phyloP scores from a whole-genome alignment of 1,284 basidiomycete genomes.

The Earliella scabrosa region DNA sequence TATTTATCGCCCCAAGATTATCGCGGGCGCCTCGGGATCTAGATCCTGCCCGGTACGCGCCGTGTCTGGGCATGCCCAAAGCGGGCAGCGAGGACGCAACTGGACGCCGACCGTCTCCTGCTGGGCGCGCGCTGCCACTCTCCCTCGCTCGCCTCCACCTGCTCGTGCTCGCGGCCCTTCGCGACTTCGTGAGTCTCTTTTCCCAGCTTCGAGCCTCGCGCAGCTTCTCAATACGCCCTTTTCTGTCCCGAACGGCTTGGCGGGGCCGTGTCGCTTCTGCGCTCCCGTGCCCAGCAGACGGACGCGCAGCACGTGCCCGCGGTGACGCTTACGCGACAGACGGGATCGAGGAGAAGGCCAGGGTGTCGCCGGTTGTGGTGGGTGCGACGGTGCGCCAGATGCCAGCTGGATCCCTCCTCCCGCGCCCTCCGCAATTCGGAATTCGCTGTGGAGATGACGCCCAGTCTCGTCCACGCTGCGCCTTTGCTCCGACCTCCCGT shows the following conservation, averaged over 20 bases:
- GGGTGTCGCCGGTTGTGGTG: no score
- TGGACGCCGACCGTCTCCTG: no score
- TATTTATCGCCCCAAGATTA: constrained; percentile 27
- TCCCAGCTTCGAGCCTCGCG: no score
- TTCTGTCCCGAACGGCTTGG: background rate
- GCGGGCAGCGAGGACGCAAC: no score
- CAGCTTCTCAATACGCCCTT: background rate
- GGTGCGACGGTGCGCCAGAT: constrained; percentile 12
- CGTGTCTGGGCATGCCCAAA: background rate
- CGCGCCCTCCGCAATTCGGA: constrained; percentile 17
- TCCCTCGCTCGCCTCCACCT: no score
- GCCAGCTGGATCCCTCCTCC: no score
- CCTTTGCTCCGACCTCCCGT: constrained; percentile 23
- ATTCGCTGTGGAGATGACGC: constrained; percentile 17
- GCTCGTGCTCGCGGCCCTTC: no score
- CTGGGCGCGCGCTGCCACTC: no score
- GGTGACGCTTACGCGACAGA: background rate
- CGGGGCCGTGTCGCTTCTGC: background rate
- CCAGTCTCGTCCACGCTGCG: constrained; percentile 11
- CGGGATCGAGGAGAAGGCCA: no score
- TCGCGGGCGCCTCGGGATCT: constrained; percentile 18
- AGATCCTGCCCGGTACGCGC: constrained; percentile 4
- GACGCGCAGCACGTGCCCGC: background rate
- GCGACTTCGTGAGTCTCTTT: no score
- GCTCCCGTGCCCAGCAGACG: no score